A percentile compares a stretch with the other conserved stretches of the same genome.
These are phyloP conservation scores for Phytopythium delawarense DNA, from an alignment of 352 stramenopile genomes.

Conservation along the genomic window DNA sequence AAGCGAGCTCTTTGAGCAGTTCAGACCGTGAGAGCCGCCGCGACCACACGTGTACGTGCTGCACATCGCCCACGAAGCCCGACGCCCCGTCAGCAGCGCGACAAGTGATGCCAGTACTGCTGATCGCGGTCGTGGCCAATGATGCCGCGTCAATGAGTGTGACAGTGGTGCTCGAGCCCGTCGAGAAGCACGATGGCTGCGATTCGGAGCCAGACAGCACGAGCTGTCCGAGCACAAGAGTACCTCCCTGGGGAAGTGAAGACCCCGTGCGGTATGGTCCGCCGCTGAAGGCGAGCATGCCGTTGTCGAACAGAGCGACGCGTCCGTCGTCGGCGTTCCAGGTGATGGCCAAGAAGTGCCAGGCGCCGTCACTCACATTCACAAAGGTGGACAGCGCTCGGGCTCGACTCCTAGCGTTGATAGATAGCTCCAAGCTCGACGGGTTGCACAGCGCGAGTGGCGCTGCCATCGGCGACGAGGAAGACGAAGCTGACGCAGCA, in stretches of 20 bases:
- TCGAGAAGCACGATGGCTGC: constrained; percentile 4
- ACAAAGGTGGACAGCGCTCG: constrained; percentile 48
- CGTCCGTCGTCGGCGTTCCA: constrained; percentile 59
- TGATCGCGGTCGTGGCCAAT: background rate
- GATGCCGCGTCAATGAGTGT: background rate
- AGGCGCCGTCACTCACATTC: constrained; percentile 57
- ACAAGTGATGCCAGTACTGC: constrained; percentile 20
- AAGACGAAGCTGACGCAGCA: constrained; percentile 6
- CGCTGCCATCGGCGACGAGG: constrained; percentile 11
- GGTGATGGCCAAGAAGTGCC: constrained; percentile 60
- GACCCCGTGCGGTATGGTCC: constrained; percentile 46
- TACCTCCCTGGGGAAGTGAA: constrained; percentile 21
- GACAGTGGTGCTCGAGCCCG: background rate
- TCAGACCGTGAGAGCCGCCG: constrained; percentile 39
- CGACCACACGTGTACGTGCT: constrained; percentile 65
- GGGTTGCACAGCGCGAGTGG: constrained; percentile 55
- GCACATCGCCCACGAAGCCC: constrained; percentile 38
- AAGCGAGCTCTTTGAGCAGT: constrained; percentile 47
- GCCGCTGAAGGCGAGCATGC: constrained; percentile 62
- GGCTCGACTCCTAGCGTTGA: constrained; percentile 29
- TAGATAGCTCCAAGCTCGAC: constrained; percentile 45
- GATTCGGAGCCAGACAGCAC: constrained; percentile 12
- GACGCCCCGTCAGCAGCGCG: constrained; percentile 11
- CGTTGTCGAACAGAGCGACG: constrained; percentile 57
- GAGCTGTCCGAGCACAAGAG: constrained; percentile 47